A percentile compares a stretch with the other conserved stretches of the same genome.
Conservation (phyloP, 768 basidiomycete genomes). For the Tricholoma saponaceum region DNA sequence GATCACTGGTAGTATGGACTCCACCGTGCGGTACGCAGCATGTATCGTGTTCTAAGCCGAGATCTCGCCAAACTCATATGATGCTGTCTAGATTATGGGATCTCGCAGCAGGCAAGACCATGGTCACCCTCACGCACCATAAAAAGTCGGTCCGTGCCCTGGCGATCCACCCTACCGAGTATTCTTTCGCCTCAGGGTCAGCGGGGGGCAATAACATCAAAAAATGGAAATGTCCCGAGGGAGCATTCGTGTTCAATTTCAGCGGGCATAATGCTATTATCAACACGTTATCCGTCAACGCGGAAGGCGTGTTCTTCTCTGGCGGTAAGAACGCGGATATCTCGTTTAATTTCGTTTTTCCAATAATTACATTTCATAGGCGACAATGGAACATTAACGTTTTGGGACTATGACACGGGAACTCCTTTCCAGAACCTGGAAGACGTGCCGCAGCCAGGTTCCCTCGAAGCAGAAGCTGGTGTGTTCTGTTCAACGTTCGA, state of each 20-base stretch:
- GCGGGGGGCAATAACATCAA: constrained; percentile 99
- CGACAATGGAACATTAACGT: constrained; percentile 86
- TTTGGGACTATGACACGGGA: constrained; percentile 96
- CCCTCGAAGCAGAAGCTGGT: constrained; percentile 94
- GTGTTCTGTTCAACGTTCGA: constrained; percentile 98
- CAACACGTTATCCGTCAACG: constrained; percentile 90
- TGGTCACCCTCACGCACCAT: constrained; percentile 97
- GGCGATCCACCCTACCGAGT: constrained; percentile 94
- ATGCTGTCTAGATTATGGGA: constrained; percentile 76
- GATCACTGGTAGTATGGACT: constrained; percentile 98
- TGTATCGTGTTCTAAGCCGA: not conserved
- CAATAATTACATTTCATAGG: constrained; percentile 39
- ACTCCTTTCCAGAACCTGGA: constrained; percentile 93
- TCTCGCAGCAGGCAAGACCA: constrained; percentile 94
- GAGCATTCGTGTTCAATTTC: constrained; percentile 94
- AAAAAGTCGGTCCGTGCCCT: constrained; percentile 96
- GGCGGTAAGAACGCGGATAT: constrained; percentile 58
- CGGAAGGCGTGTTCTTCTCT: constrained; percentile 96
- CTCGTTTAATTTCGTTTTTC: not conserved
- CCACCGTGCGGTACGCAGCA: constrained; percentile 72
- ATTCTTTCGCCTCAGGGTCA: constrained; percentile 92
- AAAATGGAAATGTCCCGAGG: constrained; percentile 99
- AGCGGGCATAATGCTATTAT: constrained; percentile 96
- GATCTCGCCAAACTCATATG: not conserved
- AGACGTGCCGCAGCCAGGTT: constrained; percentile 96